These are phyloP conservation scores for Apostasia shenzhenica DNA, from an alignment of 106 monocot genomes.

Conservation along the genomic window DNA sequence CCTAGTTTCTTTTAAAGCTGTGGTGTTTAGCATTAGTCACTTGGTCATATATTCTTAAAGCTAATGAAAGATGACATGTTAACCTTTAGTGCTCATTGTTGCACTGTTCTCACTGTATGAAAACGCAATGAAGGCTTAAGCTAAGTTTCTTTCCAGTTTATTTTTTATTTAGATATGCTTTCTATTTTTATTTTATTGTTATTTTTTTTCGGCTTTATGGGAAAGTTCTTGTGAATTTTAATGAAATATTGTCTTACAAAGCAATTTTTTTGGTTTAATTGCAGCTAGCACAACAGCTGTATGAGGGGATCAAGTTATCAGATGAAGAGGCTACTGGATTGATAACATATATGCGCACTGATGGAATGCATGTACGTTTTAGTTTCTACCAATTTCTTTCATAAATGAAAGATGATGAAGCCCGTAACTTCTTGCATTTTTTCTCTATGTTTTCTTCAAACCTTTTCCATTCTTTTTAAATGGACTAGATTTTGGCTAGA, in stretches of 20 bases:
- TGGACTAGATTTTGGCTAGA: no score
- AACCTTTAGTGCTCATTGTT: neutral
- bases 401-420: neutral
- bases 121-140: no score
- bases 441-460: neutral
- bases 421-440: neutral
- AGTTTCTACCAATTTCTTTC: neutral
- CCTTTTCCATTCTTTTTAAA: neutral
- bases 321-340: conserved; percentile 79
- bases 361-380: conserved; percentile 80
- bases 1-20: no score
- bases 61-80: neutral
- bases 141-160: neutral
- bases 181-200: neutral
- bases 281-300: conserved; percentile 94
- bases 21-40: neutral
- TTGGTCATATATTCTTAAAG: neutral
- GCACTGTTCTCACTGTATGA: neutral
- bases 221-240: neutral
- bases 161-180: neutral
- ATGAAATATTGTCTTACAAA: conserved; percentile 1
- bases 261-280: conserved; percentile 12
- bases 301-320: conserved; percentile 89
- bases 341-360: conserved; percentile 97
- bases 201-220: neutral